Evolutionary conservation across 352 stramenopile species (phyloP), one percentile per base, ranked within the genome.

Genomic region (Phytophthora pluvialis): DNA sequence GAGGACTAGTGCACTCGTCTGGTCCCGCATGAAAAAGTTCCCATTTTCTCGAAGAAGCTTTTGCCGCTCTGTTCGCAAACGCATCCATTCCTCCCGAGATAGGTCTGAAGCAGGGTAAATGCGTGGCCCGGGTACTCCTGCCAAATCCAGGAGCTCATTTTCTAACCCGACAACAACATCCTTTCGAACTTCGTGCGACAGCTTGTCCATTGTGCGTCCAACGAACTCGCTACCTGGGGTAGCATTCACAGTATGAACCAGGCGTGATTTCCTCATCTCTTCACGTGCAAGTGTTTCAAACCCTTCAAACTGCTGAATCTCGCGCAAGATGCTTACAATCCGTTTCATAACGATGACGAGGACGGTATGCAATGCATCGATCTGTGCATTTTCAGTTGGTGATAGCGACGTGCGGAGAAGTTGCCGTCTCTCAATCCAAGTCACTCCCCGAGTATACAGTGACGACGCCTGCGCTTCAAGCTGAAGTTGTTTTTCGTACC

Each of bases 231-330:
- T 86, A 28, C 62, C 75, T 12, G 52, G 47, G 18, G 85, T 51
- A 4, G 77, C 63, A 32, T 73, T 89, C n/a, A 88, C 67, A 0
- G 62, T 79, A 53, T 92, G 81, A 4, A 81, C 26, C 47, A 81
- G 63, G 8, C 72, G 75, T n/a, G 80, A 92, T 47, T 79, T 81
- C 1, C 43, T 49, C 64, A 81, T 87, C 7, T 84, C 78, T 26
- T 84, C 80, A 16, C 33, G 38, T 1, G 70, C 57, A 15, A 92
- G 68, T 11, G 45, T 50, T 56, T 92, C 83, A 35, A 83, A 90
- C 8, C 81, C 65, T 36, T 92, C 83, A 46, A 92, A 85, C 16
- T 85, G 71, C 11, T 58, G 55, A 9, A 92, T 86, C 55, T 90
- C 83, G 3, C 59, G 67, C 26, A 88, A 56, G 10, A 90, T 81